Conservation (phyloP, 2,329 filamentous ascomycete species). For the Lecanicillium sp. region DNA sequence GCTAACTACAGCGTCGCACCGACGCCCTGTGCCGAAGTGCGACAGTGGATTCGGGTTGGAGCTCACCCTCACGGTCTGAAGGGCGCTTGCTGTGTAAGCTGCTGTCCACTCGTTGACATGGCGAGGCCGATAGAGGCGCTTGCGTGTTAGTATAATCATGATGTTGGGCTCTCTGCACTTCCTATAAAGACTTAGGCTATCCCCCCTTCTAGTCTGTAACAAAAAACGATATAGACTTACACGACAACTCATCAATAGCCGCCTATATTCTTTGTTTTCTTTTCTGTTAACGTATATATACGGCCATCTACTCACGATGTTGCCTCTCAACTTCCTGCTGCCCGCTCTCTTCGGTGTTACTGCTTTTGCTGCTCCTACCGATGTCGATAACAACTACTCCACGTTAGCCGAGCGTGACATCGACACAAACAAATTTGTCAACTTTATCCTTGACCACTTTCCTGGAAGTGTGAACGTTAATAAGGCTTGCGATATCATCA, state of each 20-base stretch:
- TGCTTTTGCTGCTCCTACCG: slow-evolving; percentile 7
- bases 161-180: too few relatives aligned
- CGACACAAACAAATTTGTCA: slow-evolving; percentile 6
- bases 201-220: too few relatives aligned
- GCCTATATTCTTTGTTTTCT: not conserved
- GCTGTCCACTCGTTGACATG: too few relatives aligned
- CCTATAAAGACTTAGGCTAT: too few relatives aligned
- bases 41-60: too few relatives aligned
- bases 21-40: not conserved
- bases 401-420: slow-evolving; percentile 1
- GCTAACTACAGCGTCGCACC: not conserved
- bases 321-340: not conserved
- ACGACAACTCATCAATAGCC: not conserved
- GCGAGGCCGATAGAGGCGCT: too few relatives aligned
- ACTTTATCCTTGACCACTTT: slow-evolving; percentile 13
- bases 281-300: not conserved
- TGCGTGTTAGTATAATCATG: too few relatives aligned
- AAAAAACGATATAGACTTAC: too few relatives aligned
- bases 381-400: not conserved
- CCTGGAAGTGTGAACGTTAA: slow-evolving; percentile 15
- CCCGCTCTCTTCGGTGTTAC: slow-evolving; percentile 4
- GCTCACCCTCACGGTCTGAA: too few relatives aligned
- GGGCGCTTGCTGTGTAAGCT: too few relatives aligned
- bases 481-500: slow-evolving; percentile 16
- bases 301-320: not conserved